These are phyloP conservation scores for Hymenoscyphus albidus DNA, from an alignment of 2,329 filamentous ascomycete species.

Conservation along the genomic window DNA sequence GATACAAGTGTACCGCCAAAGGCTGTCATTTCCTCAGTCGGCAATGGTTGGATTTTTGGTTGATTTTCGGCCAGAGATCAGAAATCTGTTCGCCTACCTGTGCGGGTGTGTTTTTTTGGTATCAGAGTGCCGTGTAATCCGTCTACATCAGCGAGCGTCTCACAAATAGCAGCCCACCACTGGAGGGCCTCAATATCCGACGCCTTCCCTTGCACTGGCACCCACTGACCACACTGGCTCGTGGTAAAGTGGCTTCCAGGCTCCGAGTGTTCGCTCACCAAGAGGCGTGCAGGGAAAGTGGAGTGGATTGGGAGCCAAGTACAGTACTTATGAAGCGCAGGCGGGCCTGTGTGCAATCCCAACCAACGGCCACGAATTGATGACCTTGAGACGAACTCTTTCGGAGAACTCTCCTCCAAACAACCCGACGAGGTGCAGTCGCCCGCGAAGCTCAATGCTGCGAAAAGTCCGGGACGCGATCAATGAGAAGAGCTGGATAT, in stretches of 20 bases:
- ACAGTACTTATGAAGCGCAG: background rate
- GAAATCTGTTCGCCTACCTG: too few relatives aligned
- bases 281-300: background rate
- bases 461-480: background rate
- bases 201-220: background rate
- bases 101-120: background rate
- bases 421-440: background rate
- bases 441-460: background rate
- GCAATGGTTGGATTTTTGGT: background rate
- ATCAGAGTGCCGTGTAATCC: background rate
- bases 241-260: constrained; percentile 8
- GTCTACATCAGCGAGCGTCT: constrained; percentile 16
- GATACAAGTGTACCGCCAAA: constrained; percentile 12
- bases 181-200: constrained; percentile 8
- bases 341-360: background rate
- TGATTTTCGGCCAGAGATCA: background rate
- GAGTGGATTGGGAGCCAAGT: constrained; percentile 6
- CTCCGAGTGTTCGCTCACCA: background rate
- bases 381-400: background rate
- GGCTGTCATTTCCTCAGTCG: constrained; percentile 9
- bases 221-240: background rate
- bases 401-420: background rate
- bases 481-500: background rate
- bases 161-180: constrained; percentile 5
- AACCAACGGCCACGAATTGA: background rate